Evolutionary conservation across 2,329 filamentous ascomycete genomes (phyloP), one percentile per base, ranked within the genome.

Genomic region (Eurotiales sp.): DNA sequence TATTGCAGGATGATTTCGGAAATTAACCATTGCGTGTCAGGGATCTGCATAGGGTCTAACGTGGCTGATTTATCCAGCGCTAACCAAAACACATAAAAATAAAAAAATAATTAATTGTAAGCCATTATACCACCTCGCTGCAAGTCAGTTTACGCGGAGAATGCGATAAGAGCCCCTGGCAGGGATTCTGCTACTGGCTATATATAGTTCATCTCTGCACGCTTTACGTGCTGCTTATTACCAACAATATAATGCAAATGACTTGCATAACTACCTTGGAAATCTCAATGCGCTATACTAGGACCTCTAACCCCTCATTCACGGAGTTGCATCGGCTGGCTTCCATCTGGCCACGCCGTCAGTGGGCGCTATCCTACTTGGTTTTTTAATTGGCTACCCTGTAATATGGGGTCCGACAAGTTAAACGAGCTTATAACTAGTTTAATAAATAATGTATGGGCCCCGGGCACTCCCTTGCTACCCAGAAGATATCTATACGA

Each of bases 11-110:
- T 6, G 22, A 15, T n/a, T 17, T 15, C 44, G 32, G 45, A 47
- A 29, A 47, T 47, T 39, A 39, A 39, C n/a, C 21, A 19, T 23
- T 46, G 30, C 29, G 14, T 15, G 29, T 23, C 44, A 46, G 44
- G 44, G 22, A 12, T 3, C 29, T 32, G 12, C 29, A 4, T 32
- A 14, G 29, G 3, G 3, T 8, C 12, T 12, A 32, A 37, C 21
- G 25, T 17, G 10, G 17, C n/a, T 37, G 10, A 6, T 27, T 10
- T 27, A 27, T 34, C 37, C 21, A 46, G 7, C 19, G 44, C 19
- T 39, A 27, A 36, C 25, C n/a, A 21, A 19, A n/a, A n/a, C n/a
- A n/a, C n/a, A n/a, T n/a, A n/a, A n/a, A n/a, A n/a, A n/a, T n/a
- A n/a, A n/a, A n/a, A n/a, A n/a, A n/a, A n/a, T n/a, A n/a, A n/a